Percentiles rank a stretch among this genome's conserved stretches.
Conservation (phyloP, 306 rosid species). For the Prunus padus region DNA sequence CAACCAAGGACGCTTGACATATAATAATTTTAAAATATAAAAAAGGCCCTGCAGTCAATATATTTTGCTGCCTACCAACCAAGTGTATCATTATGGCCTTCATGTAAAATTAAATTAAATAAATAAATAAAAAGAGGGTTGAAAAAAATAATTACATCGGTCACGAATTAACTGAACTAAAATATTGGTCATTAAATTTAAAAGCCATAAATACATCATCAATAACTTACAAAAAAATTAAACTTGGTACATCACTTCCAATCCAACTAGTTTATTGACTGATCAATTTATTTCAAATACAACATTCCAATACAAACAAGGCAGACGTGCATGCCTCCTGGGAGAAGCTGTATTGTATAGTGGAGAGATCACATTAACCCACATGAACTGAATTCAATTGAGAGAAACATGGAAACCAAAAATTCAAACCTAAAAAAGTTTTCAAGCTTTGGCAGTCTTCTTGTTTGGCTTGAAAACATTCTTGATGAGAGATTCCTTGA, state of each 20-base stretch:
- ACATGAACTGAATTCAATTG: constrained; percentile 33
- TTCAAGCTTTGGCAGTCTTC: constrained; percentile 41
- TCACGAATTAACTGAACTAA: neutral
- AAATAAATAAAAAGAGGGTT: neutral
- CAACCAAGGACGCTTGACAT: neutral
- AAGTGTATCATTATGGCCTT: neutral
- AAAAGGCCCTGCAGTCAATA: neutral
- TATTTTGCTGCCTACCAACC: neutral
- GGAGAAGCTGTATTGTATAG: neutral
- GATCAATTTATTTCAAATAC: constrained; percentile 27
- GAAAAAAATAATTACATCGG: neutral
- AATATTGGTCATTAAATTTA: neutral
- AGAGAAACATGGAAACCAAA: constrained; percentile 27
- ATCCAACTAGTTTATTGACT: constrained; percentile 42
- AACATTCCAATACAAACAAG: constrained; percentile 32
- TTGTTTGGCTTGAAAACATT: constrained; percentile 68
- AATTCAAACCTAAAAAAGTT: constrained; percentile 26
- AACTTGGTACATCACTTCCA: constrained; percentile 22
- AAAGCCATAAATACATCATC: constrained; percentile 12
- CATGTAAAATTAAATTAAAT: too few relatives aligned
- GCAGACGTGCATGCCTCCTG: constrained; percentile 9
- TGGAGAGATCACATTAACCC: constrained; percentile 23
- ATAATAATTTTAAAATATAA: neutral
- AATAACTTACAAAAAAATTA: neutral
- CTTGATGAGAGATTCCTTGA: constrained; percentile 84